Conservation (phyloP, 768 basidiomycete species). For the Pilatotrama ljubarskyi region DNA sequence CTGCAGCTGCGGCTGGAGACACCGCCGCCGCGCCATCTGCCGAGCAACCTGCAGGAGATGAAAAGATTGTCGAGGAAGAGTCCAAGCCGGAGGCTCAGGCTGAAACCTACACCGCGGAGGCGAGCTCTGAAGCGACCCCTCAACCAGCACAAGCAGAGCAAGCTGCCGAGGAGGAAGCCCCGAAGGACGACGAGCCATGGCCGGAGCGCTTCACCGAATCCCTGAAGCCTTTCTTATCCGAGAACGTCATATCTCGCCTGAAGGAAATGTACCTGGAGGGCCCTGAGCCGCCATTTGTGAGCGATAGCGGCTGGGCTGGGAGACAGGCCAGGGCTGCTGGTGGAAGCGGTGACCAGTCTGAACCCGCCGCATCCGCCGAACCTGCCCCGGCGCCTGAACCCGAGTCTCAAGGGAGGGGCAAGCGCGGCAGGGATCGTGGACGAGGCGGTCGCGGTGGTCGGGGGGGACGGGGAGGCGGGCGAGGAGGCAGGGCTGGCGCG, state of each 20-base stretch:
- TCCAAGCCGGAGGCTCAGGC: not conserved
- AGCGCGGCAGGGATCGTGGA: conserved; percentile 42
- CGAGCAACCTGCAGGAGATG: not conserved
- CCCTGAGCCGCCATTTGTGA: conserved; percentile 69
- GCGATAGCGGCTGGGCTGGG: conserved; percentile 75
- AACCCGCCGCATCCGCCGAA: conserved; percentile 18
- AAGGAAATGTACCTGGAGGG: conserved; percentile 82
- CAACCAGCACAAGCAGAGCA: conserved; percentile 16
- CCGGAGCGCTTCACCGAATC: conserved; percentile 55
- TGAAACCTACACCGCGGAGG: not conserved
- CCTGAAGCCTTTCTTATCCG: conserved; percentile 65
- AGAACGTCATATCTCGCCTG: conserved; percentile 56
- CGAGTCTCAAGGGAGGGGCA: conserved; percentile 36
- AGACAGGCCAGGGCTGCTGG: conserved; percentile 41
- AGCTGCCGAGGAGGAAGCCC: conserved; percentile 20
- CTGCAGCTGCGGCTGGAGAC: conserved; percentile 21
- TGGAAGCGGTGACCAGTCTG: conserved; percentile 13
- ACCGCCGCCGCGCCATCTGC: not conserved
- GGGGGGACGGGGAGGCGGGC: conserved; percentile 42
- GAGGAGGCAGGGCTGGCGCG: conserved; percentile 42
- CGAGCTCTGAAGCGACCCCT: not conserved
- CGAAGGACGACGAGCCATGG: conserved; percentile 54
- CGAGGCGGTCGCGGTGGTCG: conserved; percentile 50
- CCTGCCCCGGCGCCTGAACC: conserved; percentile 25
- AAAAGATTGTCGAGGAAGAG: not conserved